Percentiles rank a stretch among this genome's conserved stretches.
Evolutionary conservation across 768 basidiomycete species (phyloP).

Genomic region (Russula sp.): DNA sequence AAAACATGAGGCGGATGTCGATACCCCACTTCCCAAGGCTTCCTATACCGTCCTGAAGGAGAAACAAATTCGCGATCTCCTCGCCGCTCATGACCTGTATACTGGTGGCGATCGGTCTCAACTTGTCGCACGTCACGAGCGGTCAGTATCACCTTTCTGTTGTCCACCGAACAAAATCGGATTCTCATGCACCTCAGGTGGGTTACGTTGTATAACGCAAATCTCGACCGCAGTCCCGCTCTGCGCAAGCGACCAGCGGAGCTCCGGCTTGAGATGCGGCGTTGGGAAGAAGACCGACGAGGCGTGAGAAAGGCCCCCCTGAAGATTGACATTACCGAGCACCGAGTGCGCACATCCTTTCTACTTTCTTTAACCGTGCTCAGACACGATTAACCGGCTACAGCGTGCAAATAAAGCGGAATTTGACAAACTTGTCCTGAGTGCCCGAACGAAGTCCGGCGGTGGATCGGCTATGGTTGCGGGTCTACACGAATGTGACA

Average conservation of each 20-base stretch:
- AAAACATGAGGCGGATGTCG: background rate
- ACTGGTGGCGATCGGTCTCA: slow-evolving; percentile 25
- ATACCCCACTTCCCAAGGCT: slow-evolving; percentile 24
- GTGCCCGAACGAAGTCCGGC: slow-evolving; percentile 5
- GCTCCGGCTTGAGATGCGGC: slow-evolving; percentile 23
- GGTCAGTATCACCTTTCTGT: slow-evolving; percentile 15
- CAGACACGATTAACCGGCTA: background rate
- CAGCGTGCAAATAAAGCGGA: slow-evolving; percentile 23
- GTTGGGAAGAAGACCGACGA: slow-evolving; percentile 25
- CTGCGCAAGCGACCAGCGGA: slow-evolving; percentile 16
- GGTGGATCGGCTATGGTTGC: background rate
- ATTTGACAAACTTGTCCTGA: slow-evolving; percentile 19
- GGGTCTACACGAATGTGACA: background rate
- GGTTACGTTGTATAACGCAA: slow-evolving; percentile 29
- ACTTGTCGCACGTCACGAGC: slow-evolving; percentile 26
- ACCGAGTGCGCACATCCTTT: slow-evolving; percentile 12
- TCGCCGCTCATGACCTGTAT: slow-evolving; percentile 23
- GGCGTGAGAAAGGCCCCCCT: slow-evolving; percentile 10
- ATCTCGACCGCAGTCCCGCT: slow-evolving; percentile 24
- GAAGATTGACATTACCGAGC: slow-evolving; percentile 12
- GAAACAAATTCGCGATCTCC: slow-evolving; percentile 24
- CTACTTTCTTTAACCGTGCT: background rate
- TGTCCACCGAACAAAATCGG: background rate
- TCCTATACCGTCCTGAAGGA: slow-evolving; percentile 28
- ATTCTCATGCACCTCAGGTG: slow-evolving; percentile 19